A percentile compares a stretch with the other conserved stretches of the same genome.
These are phyloP conservation scores for Luffa aegyptiaca DNA, from an alignment of 306 rosid species.

Conservation along the genomic window DNA sequence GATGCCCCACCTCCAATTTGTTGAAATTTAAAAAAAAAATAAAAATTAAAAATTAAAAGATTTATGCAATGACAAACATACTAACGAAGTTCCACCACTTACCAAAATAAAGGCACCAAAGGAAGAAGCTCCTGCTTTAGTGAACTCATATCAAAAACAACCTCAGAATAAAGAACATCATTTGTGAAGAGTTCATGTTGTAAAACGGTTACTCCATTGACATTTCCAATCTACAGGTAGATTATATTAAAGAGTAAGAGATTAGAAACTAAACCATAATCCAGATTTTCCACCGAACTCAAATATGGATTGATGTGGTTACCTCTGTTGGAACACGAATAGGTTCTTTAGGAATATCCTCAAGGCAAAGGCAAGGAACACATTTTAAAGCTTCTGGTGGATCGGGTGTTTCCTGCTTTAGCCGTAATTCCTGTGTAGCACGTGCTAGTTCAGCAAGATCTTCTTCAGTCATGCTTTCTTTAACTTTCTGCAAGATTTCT, in stretches of 20 bases:
- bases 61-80: slow-evolving; percentile 6
- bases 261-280: slow-evolving; percentile 1
- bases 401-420: slow-evolving; percentile 94
- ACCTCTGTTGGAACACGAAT: slow-evolving; percentile 70
- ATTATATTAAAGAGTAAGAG: slow-evolving; percentile 13
- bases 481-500: slow-evolving; percentile 59
- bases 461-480: slow-evolving; percentile 73
- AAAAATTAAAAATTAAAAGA: background rate
- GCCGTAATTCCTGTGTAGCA: slow-evolving; percentile 73
- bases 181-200: slow-evolving; percentile 95
- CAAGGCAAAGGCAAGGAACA: slow-evolving; percentile 88
- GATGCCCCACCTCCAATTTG: background rate
- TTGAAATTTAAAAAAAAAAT: background rate
- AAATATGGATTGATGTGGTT: slow-evolving; percentile 1
- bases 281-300: background rate
- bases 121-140: slow-evolving; percentile 89
- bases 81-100: slow-evolving; percentile 23
- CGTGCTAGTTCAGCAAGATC: slow-evolving; percentile 82
- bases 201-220: slow-evolving; percentile 79
- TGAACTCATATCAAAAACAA: slow-evolving; percentile 75
- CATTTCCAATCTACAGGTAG: slow-evolving; percentile 56
- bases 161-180: slow-evolving; percentile 86
- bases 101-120: slow-evolving; percentile 89
- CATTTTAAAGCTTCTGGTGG: slow-evolving; percentile 88
- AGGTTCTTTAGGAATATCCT: slow-evolving; percentile 95